Conservation (phyloP, 805 yeast species). For the Cyberlindnera xishuangbannaensis region DNA sequence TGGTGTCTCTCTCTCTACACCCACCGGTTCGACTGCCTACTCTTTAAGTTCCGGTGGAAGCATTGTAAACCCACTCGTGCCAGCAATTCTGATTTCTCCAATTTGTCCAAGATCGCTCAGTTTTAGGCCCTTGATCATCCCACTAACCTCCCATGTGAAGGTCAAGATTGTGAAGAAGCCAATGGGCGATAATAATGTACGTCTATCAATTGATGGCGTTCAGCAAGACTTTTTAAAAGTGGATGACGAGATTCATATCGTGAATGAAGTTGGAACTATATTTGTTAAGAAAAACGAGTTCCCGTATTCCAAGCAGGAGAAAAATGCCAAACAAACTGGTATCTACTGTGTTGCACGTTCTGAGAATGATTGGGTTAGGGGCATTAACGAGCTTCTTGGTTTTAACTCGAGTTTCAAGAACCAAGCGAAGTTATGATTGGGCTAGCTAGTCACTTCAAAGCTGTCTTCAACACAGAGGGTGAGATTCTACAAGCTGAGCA, state of each 20-base stretch:
- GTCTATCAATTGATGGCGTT: conserved; percentile 79
- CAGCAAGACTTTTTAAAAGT: conserved; percentile 60
- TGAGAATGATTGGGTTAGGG: conserved; percentile 88
- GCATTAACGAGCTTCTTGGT: conserved; percentile 81
- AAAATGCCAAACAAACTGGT: conserved; percentile 38
- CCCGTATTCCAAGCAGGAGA: conserved; percentile 30
- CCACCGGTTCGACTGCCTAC: conserved; percentile 95
- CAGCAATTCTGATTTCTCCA: conserved; percentile 78
- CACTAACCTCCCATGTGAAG: conserved; percentile 69
- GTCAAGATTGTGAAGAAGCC: conserved; percentile 45
- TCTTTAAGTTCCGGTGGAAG: conserved; percentile 88
- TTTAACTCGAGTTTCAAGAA: conserved; percentile 79
- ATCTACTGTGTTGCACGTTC: conserved; percentile 84
- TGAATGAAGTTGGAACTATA: conserved; percentile 59
- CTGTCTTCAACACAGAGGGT: background rate
- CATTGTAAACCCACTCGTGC: conserved; percentile 84
- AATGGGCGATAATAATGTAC: conserved; percentile 39
- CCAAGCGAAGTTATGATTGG: conserved; percentile 18
- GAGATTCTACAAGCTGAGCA: background rate
- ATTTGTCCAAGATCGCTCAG: conserved; percentile 88
- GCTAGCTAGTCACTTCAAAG: background rate
- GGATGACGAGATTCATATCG: conserved; percentile 77
- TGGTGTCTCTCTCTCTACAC: conserved; percentile 80
- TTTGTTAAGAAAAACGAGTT: conserved; percentile 44
- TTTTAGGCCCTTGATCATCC: conserved; percentile 84